Evolutionary conservation across 75 land plant genomes (phyloP).

Genomic region (Picea glauca): DNA sequence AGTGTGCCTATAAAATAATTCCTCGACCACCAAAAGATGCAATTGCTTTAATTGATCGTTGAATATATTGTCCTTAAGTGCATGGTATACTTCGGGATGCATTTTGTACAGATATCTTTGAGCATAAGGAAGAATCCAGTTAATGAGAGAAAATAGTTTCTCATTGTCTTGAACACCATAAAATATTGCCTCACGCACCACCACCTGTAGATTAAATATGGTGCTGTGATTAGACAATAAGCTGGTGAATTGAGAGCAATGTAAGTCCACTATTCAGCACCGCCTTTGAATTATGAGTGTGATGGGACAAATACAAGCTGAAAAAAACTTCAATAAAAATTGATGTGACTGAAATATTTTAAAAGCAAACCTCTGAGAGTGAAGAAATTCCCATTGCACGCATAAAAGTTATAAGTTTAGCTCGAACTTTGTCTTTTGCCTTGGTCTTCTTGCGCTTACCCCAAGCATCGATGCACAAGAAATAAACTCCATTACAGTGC

Average conservation of each 20-base stretch:
- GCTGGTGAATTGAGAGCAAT: background rate
- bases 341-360: no score
- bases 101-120: conserved; percentile 64
- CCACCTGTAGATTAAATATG: conserved; percentile 44
- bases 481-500: conserved; percentile 36
- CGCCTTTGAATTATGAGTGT: background rate
- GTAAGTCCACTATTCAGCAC: background rate
- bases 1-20: conserved; percentile 55
- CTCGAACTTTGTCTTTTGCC: conserved; percentile 22
- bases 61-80: conserved; percentile 34
- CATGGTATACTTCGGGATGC: conserved; percentile 45
- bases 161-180: conserved; percentile 50
- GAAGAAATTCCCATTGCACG: conserved; percentile 57
- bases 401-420: conserved; percentile 30
- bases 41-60: conserved; percentile 27
- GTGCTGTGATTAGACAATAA: background rate
- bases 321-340: background rate
- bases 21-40: conserved; percentile 49
- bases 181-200: conserved; percentile 72
- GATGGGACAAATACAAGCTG: background rate
- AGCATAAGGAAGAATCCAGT: conserved; percentile 80
- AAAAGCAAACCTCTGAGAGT: conserved; percentile 65
- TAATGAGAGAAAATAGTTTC: conserved; percentile 39
- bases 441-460: conserved; percentile 24
- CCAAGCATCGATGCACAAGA: conserved; percentile 23